Percentiles rank a stretch among this genome's conserved stretches.
Evolutionary conservation across 305 asterid genomes (phyloP).

Genomic region (Galium porrigens): DNA sequence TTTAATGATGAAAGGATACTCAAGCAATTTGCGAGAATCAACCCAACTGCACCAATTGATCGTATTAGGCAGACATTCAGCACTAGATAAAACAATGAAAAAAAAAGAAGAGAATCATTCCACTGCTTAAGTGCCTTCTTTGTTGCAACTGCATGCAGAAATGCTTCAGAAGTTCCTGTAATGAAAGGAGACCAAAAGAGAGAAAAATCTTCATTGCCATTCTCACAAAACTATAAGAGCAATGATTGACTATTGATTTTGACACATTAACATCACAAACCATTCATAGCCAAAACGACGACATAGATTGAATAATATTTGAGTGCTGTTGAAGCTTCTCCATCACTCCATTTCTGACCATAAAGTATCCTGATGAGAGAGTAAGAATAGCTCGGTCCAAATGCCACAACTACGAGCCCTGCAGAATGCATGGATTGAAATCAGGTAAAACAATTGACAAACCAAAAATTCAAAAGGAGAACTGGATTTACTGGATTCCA

Average conservation of each 20-base stretch:
- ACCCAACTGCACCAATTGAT: conserved; percentile 77
- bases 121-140: conserved; percentile 63
- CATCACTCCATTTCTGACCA: conserved; percentile 94
- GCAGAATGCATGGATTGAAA: conserved; percentile 11
- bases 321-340: conserved; percentile 83
- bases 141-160: conserved; percentile 87
- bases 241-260: conserved; percentile 1
- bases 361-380: conserved; percentile 70
- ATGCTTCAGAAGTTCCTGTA: conserved; percentile 90
- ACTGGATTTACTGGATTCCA: background rate
- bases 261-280: conserved; percentile 24
- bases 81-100: conserved; percentile 58
- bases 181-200: conserved; percentile 7
- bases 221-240: background rate
- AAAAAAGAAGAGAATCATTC: conserved; percentile 54
- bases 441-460: conserved; percentile 9
- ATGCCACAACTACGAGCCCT: conserved; percentile 75
- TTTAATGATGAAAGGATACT: conserved; percentile 58
- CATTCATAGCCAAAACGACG: conserved; percentile 80
- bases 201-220: background rate
- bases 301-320: conserved; percentile 71
- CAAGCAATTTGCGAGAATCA: conserved; percentile 74
- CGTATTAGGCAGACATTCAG: conserved; percentile 55
- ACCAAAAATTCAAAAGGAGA: background rate
- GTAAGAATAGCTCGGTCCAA: conserved; percentile 95